phyloP scores from a whole-genome alignment of 345 rosid species.

The Bruguiera gymnorhiza region DNA sequence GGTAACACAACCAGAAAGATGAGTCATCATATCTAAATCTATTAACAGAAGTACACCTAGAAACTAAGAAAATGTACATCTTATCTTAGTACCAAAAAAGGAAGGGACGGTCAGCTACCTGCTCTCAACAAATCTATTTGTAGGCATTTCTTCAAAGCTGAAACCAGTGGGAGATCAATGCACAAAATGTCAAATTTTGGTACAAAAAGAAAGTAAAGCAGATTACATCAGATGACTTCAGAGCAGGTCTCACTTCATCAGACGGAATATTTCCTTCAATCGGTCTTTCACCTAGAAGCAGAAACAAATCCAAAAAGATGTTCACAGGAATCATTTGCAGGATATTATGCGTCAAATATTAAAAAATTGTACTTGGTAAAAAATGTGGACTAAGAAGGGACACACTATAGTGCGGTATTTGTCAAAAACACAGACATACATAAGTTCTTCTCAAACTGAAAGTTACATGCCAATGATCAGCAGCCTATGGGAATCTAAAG shows the following conservation, averaged over 20 bases:
- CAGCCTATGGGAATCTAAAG: neutral
- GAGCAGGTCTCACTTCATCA: conserved; percentile 58
- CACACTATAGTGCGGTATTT: neutral
- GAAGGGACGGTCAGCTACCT: conserved; percentile 43
- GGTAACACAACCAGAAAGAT: neutral
- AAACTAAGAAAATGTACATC: conserved; percentile 4
- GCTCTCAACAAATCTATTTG: conserved; percentile 93
- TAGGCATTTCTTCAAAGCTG: conserved; percentile 98
- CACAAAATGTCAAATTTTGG: conserved; percentile 16
- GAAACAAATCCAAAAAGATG: conserved; percentile 3
- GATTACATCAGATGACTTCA: neutral
- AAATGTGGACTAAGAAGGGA: neutral
- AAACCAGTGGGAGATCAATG: conserved; percentile 19
- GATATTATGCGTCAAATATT: neutral
- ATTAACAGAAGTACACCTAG: conserved; percentile 5
- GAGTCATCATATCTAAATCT: neutral
- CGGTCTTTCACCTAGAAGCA: conserved; percentile 66
- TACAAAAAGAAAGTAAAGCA: neutral
- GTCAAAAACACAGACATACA: neutral
- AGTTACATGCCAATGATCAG: neutral
- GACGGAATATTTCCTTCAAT: conserved; percentile 73
- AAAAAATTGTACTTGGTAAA: too few relatives aligned
- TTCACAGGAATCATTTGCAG: neutral
- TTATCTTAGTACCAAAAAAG: neutral
- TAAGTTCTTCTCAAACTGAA: neutral